Percentiles rank a stretch among this genome's conserved stretches.
Conservation (phyloP, 2,329 filamentous ascomycete species). For the Epichloe gansuensis region DNA sequence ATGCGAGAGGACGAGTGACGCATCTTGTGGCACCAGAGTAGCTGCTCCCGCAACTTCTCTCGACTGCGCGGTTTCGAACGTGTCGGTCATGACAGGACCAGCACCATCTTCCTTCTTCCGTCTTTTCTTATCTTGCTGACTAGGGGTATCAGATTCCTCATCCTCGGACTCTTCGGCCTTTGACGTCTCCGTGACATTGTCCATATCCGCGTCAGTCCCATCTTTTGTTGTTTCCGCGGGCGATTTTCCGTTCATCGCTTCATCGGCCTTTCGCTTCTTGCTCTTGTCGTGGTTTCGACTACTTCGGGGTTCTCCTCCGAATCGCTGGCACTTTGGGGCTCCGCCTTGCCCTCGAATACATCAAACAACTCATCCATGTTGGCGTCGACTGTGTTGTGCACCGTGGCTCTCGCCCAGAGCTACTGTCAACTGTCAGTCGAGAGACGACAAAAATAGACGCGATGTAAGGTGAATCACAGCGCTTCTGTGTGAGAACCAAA, state of each 20-base stretch:
- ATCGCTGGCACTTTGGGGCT: slow-evolving; percentile 29
- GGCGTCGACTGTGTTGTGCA: neutral
- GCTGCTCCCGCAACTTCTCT: slow-evolving; percentile 75
- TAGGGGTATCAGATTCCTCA: slow-evolving; percentile 31
- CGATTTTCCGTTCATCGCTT: slow-evolving; percentile 50
- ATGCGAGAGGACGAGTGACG: slow-evolving; percentile 75
- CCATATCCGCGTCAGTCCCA: slow-evolving; percentile 21
- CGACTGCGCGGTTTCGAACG: slow-evolving; percentile 89
- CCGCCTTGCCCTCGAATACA: slow-evolving; percentile 58
- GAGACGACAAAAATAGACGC: neutral
- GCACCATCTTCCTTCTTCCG: slow-evolving; percentile 54
- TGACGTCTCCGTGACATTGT: slow-evolving; percentile 30
- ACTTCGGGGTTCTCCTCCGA: slow-evolving; percentile 33
- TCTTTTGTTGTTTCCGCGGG: slow-evolving; percentile 7
- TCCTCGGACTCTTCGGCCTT: slow-evolving; percentile 22
- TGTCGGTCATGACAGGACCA: slow-evolving; percentile 72
- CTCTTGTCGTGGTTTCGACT: slow-evolving; percentile 46
- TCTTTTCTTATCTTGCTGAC: slow-evolving; percentile 48
- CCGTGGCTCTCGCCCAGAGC: neutral
- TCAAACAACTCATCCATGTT: slow-evolving; percentile 71
- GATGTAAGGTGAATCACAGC: neutral
- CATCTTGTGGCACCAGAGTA: slow-evolving; percentile 52
- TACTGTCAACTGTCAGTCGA: neutral
- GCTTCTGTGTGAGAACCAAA: neutral
- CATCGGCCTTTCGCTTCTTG: slow-evolving; percentile 82